phyloP scores from a whole-genome alignment of 805 yeast genomes.

The Pichia occidentalis region DNA sequence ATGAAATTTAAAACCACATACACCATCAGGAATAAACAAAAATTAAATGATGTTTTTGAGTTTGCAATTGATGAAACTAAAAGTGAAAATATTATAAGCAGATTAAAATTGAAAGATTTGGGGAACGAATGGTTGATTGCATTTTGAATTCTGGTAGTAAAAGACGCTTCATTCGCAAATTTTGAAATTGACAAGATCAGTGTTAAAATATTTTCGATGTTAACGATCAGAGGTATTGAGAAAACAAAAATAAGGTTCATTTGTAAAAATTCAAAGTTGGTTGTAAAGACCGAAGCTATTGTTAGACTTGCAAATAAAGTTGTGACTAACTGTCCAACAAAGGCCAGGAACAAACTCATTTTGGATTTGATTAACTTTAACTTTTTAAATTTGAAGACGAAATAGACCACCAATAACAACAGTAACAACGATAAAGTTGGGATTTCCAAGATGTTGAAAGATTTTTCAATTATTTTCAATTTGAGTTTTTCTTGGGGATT shows the following conservation, averaged over 20 bases:
- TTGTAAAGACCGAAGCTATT: constrained; percentile 33
- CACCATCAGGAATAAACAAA: constrained; percentile 39
- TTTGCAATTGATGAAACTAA: not conserved
- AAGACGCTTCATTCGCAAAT: constrained; percentile 37
- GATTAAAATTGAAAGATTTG: constrained; percentile 3
- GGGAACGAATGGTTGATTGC: constrained; percentile 8
- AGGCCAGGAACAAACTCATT: constrained; percentile 40
- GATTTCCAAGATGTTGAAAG: constrained; percentile 5
- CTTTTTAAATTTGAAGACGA: constrained; percentile 35
- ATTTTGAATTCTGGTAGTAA: constrained; percentile 19
- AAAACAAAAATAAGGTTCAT: constrained; percentile 38
- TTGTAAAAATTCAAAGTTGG: constrained; percentile 30
- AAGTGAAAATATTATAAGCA: constrained; percentile 1
- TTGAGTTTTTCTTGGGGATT: not conserved
- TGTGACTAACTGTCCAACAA: constrained; percentile 33
- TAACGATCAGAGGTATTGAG: constrained; percentile 35
- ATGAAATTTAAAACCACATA: constrained; percentile 53
- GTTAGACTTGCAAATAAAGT: constrained; percentile 39
- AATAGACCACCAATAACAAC: constrained; percentile 27
- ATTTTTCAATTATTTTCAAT: not conserved
- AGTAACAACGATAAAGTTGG: constrained; percentile 10
- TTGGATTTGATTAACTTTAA: constrained; percentile 34
- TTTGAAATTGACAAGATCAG: constrained; percentile 35
- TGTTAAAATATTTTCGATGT: constrained; percentile 44
- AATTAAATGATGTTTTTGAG: constrained; percentile 21